Percentiles rank a stretch among this genome's conserved stretches.
phyloP scores from a whole-genome alignment of 2,329 filamentous ascomycete species.

The Phaeoacremonium minimum region DNA sequence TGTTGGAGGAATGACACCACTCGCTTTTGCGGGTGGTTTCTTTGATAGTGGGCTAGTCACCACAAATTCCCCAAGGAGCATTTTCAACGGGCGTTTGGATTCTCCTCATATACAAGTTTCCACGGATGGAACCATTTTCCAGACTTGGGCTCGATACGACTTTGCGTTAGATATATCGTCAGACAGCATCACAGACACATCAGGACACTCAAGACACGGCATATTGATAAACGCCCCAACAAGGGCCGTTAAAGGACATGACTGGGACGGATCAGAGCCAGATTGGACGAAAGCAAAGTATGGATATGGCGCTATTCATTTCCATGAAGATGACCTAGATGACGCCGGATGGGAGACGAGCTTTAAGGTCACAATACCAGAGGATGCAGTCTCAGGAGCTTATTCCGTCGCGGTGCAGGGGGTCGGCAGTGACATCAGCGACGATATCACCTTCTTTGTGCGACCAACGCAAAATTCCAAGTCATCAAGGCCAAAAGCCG shows the following conservation, averaged over 20 bases:
- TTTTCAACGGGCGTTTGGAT: neutral
- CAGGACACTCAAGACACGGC: conserved; percentile 17
- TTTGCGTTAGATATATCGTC: conserved; percentile 16
- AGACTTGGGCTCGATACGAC: conserved; percentile 11
- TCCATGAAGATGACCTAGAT: conserved; percentile 31
- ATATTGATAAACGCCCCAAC: conserved; percentile 25
- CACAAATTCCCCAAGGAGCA: neutral
- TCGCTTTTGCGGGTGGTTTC: neutral
- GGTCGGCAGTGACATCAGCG: conserved; percentile 8
- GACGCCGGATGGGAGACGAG: conserved; percentile 27
- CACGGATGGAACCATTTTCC: conserved; percentile 3
- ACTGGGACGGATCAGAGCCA: conserved; percentile 23
- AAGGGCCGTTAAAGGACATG: conserved; percentile 23
- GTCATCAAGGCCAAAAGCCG: conserved; percentile 12
- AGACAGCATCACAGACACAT: conserved; percentile 19
- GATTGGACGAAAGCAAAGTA: conserved; percentile 26
- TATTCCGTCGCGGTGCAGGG: conserved; percentile 21
- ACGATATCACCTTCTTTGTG: conserved; percentile 27
- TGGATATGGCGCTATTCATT: conserved; percentile 30
- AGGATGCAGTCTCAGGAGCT: conserved; percentile 16
- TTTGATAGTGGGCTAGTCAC: neutral
- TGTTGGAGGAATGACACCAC: neutral
- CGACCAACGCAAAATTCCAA: conserved; percentile 13
- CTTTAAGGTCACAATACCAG: conserved; percentile 19
- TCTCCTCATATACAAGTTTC: neutral